A percentile compares a stretch with the other conserved stretches of the same genome.
Conservation (phyloP, 1,139 yeast genomes). For the Casaregolazyma lundiana region DNA sequence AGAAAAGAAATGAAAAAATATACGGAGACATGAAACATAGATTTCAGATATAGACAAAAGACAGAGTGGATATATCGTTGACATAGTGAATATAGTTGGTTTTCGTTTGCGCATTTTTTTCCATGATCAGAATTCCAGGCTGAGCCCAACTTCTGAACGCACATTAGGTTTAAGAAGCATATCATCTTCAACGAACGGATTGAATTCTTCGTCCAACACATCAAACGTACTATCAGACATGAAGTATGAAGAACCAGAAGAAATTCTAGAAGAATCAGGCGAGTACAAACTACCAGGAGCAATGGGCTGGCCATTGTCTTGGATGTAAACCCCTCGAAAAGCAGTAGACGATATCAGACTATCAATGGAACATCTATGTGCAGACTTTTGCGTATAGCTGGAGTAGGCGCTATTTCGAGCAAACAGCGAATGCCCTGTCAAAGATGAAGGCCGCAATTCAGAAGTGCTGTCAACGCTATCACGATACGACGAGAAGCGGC, state of each 20-base stretch:
- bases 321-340: slow-evolving; percentile 1
- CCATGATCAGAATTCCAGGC: neutral
- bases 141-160: neutral
- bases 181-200: slow-evolving; percentile 13
- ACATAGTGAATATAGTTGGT: neutral
- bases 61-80: neutral
- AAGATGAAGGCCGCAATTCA: neutral
- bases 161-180: neutral
- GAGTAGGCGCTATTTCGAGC: neutral
- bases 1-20: slow-evolving; percentile 7
- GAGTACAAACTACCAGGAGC: slow-evolving; percentile 4
- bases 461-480: neutral
- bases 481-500: neutral
- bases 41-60: neutral
- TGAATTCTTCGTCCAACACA: slow-evolving; percentile 11
- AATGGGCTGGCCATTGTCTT: neutral
- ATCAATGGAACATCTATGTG: neutral
- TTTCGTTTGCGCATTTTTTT: neutral
- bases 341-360: slow-evolving; percentile 5
- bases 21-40: neutral
- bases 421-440: too few species aligned
- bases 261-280: slow-evolving; percentile 3
- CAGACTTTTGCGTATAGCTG: neutral
- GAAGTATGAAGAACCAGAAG: neutral
- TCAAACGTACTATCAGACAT: neutral